phyloP scores from a whole-genome alignment of 768 basidiomycete genomes.

The Gloeophyllum trabeum region DNA sequence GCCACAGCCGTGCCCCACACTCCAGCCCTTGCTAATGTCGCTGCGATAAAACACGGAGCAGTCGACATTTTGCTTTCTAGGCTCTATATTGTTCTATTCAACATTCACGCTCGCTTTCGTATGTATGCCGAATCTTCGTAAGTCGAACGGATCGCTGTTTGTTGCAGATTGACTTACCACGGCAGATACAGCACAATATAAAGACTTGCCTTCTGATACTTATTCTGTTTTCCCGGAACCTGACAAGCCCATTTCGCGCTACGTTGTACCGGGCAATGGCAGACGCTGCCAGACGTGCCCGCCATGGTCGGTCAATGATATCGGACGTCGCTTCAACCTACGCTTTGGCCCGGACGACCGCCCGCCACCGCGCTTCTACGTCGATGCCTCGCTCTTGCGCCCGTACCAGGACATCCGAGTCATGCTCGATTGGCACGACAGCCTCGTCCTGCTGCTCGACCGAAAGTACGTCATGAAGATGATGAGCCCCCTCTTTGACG shows the following conservation, averaged over 20 bases:
- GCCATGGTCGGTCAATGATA: neutral
- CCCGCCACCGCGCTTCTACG: neutral
- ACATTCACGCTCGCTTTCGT: no score
- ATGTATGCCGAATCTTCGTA: no score
- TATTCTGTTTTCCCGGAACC: neutral
- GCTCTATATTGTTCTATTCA: no score
- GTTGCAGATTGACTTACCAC: no score
- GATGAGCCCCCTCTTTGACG: neutral
- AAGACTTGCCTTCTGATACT: no score
- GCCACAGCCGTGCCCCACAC: no score
- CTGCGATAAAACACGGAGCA: no score
- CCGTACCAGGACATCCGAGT: neutral
- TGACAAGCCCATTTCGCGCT: neutral
- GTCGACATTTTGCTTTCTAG: no score
- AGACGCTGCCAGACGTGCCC: neutral
- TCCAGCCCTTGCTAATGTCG: no score
- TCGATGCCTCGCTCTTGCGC: neutral
- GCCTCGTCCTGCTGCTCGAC: neutral
- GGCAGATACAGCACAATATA: no score
- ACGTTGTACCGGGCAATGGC: neutral
- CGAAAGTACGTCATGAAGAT: neutral
- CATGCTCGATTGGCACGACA: neutral
- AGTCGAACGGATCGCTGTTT: no score
- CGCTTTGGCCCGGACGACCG: neutral
- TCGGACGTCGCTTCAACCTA: neutral